Conservation (phyloP, 1,284 basidiomycete species). For the Pseudozyma sp. region DNA sequence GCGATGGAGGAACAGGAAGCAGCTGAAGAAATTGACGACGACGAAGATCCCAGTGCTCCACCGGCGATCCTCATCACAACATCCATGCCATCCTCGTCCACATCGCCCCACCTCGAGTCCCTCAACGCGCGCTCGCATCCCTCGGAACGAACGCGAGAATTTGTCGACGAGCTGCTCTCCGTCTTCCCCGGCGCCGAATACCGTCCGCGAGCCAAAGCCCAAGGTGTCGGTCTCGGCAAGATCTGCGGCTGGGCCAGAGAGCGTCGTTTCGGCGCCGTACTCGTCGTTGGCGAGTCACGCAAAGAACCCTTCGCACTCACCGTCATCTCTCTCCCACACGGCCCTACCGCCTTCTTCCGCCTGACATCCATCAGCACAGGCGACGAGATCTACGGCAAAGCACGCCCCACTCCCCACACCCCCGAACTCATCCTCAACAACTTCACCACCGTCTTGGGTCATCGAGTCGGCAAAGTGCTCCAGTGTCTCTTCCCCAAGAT, state of each 20-base stretch:
- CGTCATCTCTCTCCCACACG: conserved; percentile 86
- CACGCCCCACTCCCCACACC: conserved; percentile 88
- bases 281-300: conserved; percentile 92
- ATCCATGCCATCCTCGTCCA: conserved; percentile 63
- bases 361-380: conserved; percentile 88
- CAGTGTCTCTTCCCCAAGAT: conserved; percentile 94
- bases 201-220: conserved; percentile 87
- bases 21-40: conserved; percentile 51
- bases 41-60: conserved; percentile 58
- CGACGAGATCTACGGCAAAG: conserved; percentile 86
- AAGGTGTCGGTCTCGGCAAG: conserved; percentile 90
- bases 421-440: conserved; percentile 96
- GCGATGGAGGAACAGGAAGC: conserved; percentile 63
- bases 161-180: conserved; percentile 84
- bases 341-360: conserved; percentile 96
- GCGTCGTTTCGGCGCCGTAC: conserved; percentile 85
- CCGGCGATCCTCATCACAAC: conserved; percentile 65
- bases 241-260: conserved; percentile 94
- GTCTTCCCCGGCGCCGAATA: conserved; percentile 96
- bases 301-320: conserved; percentile 85
- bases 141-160: conserved; percentile 70
- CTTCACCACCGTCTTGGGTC: conserved; percentile 92
- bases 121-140: conserved; percentile 75
- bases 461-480: conserved; percentile 91
- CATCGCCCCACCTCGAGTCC: conserved; percentile 56